Base-by-base conservation (phyloP, 2,329 filamentous ascomycete species). In the Aspergillus nomiae region DNA sequence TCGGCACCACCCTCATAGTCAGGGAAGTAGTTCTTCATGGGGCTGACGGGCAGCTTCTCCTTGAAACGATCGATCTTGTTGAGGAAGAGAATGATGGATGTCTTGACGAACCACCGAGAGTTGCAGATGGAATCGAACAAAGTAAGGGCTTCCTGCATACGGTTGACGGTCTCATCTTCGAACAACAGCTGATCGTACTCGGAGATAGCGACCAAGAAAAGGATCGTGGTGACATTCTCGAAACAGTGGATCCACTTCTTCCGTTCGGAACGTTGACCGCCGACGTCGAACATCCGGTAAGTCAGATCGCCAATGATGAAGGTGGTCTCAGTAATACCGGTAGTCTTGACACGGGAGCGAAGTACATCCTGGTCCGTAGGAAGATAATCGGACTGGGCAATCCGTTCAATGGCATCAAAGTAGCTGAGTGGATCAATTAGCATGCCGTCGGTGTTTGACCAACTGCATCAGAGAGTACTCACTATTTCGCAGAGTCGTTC, bases 161-260 rank as follows among this genome's bases (percentile, higher is more conserved):
- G 86, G 81, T 90, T 90, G 77, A 95, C 92, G 0, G 92, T 97
- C 85, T 97, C 94, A 76, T 97, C 94, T 78, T 97, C 94, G 78
- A 97, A 97, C 53, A 97, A 86, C 65, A 97, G 85, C 83, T 97
- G 94, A 78, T 97, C 94, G 84, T 97, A 97, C 80, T 97, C 94
- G 70, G 93, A 97, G 72, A 97, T 97, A 80, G 94, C 94, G 70
- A 97, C 94, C 61, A 97, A 83, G 89, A 97, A 97, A 45, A 97
- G 90, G 71, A 97, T 96, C 11, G 94, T 96, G 10, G 93, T 97
- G 74, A 97, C 94, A 73, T 97, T 97, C 84, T 97, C 94, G 81
- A 97, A 97, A 83, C 94, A 97, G 84, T 97, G 94, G 72, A 97
- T 97, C 94, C 94, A 97, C 88, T 97, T 97, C 90, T 97, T 97